Percentiles rank a stretch among this genome's conserved stretches.
These are phyloP conservation scores for Eimeria praecox DNA, from an alignment of 169 alveolate genomes.

Conservation along the genomic window DNA sequence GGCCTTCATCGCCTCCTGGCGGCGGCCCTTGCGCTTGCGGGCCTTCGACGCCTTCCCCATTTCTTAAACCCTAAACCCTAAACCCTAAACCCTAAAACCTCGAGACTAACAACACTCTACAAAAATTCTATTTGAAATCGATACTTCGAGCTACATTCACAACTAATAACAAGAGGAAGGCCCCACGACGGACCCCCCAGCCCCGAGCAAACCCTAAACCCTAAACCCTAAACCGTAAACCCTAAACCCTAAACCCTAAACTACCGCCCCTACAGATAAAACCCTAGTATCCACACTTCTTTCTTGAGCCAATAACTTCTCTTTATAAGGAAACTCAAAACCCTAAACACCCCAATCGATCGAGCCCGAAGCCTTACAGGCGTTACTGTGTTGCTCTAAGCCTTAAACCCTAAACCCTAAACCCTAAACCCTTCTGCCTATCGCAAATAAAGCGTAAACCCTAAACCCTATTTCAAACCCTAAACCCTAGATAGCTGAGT, in stretches of 20 bases:
- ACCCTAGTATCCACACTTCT: background rate
- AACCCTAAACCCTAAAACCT: conserved; percentile 61
- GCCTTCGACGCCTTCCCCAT: conserved; percentile 77
- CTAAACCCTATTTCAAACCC: background rate
- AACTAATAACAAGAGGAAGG: background rate
- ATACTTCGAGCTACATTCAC: background rate
- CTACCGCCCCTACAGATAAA: background rate
- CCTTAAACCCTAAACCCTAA: background rate
- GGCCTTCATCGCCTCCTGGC: conserved; percentile 40
- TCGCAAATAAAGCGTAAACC: background rate
- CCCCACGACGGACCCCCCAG: background rate
- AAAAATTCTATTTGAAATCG: background rate
- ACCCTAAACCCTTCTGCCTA: background rate
- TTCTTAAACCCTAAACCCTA: conserved; percentile 65
- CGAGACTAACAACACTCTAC: background rate
- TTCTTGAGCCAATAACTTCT: background rate
- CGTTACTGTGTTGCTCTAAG: background rate
- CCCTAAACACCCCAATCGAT: background rate
- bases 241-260: conserved; percentile 42
- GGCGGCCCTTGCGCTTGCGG: conserved; percentile 74
- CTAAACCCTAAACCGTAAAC: background rate
- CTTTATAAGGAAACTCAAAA: background rate
- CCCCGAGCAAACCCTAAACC: conserved; percentile 24
- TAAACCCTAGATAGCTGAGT: background rate
- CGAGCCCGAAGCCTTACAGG: background rate